These are phyloP conservation scores for Verticillium alfalfae DNA, from an alignment of 2,329 filamentous ascomycete species.

Conservation along the genomic window DNA sequence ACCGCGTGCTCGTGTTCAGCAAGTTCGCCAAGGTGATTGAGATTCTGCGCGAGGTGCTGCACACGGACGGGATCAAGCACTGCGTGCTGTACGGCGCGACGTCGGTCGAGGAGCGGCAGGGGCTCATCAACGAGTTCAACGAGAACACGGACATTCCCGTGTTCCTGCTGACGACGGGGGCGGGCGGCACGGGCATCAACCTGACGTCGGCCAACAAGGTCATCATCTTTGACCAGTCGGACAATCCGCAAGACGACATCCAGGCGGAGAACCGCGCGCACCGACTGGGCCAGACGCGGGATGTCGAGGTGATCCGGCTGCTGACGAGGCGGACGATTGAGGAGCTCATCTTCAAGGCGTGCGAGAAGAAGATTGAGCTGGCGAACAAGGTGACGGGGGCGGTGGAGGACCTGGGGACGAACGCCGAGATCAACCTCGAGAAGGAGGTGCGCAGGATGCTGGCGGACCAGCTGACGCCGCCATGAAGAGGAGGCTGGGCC, in stretches of 20 bases:
- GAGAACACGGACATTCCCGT: constrained; percentile 71
- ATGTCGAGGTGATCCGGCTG: constrained; percentile 85
- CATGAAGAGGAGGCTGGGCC: constrained; percentile 11
- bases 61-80: constrained; percentile 66
- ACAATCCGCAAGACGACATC: constrained; percentile 97
- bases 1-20: constrained; percentile 85
- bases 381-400: constrained; percentile 56
- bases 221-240: constrained; percentile 93
- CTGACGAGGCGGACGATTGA: constrained; percentile 81
- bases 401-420: constrained; percentile 18
- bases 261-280: constrained; percentile 97
- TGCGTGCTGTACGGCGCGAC: constrained; percentile 85
- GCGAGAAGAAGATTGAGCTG: constrained; percentile 86
- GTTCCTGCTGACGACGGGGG: constrained; percentile 88
- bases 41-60: constrained; percentile 78
- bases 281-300: constrained; percentile 82
- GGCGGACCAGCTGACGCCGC: constrained; percentile 30
- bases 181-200: constrained; percentile 96
- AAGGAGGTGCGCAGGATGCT: constrained; percentile 39
- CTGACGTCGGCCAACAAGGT: constrained; percentile 95
- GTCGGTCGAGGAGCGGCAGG: constrained; percentile 75
- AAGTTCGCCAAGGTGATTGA: constrained; percentile 91
- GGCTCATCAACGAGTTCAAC: constrained; percentile 83
- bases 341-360: constrained; percentile 86
- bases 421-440: constrained; percentile 29